Base-by-base conservation (phyloP, 2,329 filamentous ascomycete genomes). In the Pyrenophora seminiperda region DNA sequence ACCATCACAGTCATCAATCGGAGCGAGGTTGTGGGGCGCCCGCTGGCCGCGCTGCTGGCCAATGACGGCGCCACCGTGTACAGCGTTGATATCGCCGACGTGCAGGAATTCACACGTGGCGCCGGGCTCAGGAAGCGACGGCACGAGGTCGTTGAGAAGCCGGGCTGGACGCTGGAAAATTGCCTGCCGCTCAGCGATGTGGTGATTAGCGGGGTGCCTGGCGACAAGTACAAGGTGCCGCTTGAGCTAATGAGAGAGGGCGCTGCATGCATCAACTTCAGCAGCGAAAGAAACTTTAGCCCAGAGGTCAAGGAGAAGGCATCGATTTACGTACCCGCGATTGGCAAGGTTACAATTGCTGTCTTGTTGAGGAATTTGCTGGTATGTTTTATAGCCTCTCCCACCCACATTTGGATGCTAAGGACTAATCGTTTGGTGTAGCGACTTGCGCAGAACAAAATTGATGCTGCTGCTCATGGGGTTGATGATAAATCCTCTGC, bases 191-290 rank as follows among this genome's bases (percentile, higher is more conserved):
- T 93, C 53, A 96, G 91, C 69, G 94, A 99, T 72, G 93, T 97
- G 14, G 88, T 99, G 54, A 95, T 99, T 65, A 89, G 89, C 45
- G 94, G 94, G 59, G 94, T 99, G 2, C 94, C 94, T 0, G 84
- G 86, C 18, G 89, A 96, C 57, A 83, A 81, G 53, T 99, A 88
- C 82, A 97, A 97, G 79, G 89, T 99, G 19, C 90, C 92, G 5
- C 88, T 87, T 3, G 83, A 90, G 42, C 78, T 94, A 55, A 80
- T 99, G 65, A 84, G 91, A 38, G 90, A 96, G 48, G 94, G 94
- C 39, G 92, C 90, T 22, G 90, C 96, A n/a, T 99, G 94, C 80
- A 92, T 99, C 78, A 99, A 99, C 77, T 97, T 99, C 73, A 95
- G 91, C 6, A 96, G 90, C 42, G 91, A 89, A 75, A 90, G 92